phyloP scores from a whole-genome alignment of 2,329 filamentous ascomycete genomes.

The Sclerotinia nivalis region DNA sequence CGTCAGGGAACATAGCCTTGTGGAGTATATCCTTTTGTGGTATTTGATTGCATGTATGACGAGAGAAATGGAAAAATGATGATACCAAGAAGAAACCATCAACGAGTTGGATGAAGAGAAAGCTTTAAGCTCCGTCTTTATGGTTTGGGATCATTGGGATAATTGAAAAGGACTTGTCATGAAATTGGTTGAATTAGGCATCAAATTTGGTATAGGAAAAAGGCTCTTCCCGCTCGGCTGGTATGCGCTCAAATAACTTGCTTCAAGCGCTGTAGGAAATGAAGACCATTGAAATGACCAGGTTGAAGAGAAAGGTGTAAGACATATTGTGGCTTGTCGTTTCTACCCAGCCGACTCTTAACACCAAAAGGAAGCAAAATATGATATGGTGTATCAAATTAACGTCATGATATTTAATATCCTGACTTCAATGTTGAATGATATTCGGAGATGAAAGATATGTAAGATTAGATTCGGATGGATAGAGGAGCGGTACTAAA shows the following conservation, averaged over 20 bases:
- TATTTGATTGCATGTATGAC: not conserved
- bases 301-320: not conserved
- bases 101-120: not conserved
- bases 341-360: not conserved
- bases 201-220: not conserved
- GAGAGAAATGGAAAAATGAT: not conserved
- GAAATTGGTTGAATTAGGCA: not conserved
- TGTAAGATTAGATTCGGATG: not conserved
- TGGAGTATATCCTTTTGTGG: not conserved
- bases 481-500: not conserved
- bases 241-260: not conserved
- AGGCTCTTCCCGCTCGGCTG: conserved; percentile 4
- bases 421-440: not conserved
- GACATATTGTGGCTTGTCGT: not conserved
- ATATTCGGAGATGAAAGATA: not conserved
- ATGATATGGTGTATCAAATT: not conserved
- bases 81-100: not conserved
- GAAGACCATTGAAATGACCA: not conserved
- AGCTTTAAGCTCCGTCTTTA: not conserved
- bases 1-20: not conserved
- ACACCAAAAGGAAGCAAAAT: not conserved
- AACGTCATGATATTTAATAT: not conserved
- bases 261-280: conserved; percentile 5
- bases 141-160: not conserved
- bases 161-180: not conserved